phyloP scores from a whole-genome alignment of 768 basidiomycete species.

The Boletus tylopilopsis region DNA sequence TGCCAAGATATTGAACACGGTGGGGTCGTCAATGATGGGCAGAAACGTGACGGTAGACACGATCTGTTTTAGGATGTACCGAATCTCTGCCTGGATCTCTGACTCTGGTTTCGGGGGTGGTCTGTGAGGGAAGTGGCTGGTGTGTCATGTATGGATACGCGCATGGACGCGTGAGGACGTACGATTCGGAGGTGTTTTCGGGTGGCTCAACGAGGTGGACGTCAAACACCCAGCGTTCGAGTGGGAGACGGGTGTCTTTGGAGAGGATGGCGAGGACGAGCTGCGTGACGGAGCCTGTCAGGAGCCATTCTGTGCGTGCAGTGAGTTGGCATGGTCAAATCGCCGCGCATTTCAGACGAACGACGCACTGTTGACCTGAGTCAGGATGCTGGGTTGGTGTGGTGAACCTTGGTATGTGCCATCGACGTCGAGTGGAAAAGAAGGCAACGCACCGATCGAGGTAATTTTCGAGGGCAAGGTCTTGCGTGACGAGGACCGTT shows the following conservation, averaged over 20 bases:
- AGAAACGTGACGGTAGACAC: constrained; percentile 97
- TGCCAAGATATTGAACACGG: constrained; percentile 96
- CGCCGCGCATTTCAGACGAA: too few relatives aligned
- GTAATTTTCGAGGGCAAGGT: constrained; percentile 90
- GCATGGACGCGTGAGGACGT: too few relatives aligned
- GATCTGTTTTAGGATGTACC: constrained; percentile 97
- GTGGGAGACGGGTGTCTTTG: constrained; percentile 79
- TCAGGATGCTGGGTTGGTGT: too few relatives aligned
- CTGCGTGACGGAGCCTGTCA: constrained; percentile 88
- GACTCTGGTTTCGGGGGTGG: constrained; percentile 66
- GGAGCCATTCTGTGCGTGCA: constrained; percentile 76
- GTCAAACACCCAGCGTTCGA: constrained; percentile 99
- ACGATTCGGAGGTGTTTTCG: constrained; percentile 48
- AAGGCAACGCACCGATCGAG: constrained; percentile 73
- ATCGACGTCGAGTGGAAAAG: too few relatives aligned
- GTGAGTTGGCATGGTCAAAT: too few relatives aligned
- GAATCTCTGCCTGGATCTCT: constrained; percentile 96
- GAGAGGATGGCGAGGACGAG: too few relatives aligned
- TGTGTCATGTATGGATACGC: too few relatives aligned
- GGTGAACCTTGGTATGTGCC: too few relatives aligned
- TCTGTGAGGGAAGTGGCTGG: constrained; percentile 30
- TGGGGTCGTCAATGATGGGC: constrained; percentile 91
- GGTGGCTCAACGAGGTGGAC: constrained; percentile 76
- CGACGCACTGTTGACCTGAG: constrained; percentile 84
- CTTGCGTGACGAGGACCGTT: constrained; percentile 91